Conservation (phyloP, 129 eudicot genomes). For the Oenanthe sinensis region DNA sequence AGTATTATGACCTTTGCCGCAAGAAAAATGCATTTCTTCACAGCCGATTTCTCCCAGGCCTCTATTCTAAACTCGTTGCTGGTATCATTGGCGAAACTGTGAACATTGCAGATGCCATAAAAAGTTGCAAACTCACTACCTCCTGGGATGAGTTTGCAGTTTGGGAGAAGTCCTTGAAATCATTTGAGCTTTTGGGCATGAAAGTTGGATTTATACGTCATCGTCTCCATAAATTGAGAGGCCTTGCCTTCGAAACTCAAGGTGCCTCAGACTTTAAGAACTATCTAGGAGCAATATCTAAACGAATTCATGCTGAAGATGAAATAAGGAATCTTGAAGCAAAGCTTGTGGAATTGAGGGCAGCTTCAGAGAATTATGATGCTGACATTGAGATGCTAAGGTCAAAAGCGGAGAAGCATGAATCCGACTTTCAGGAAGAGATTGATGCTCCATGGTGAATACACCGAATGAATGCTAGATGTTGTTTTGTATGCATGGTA, state of each 20-base stretch:
- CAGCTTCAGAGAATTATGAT: conserved; percentile 26
- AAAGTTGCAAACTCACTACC: conserved; percentile 41
- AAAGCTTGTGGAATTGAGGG: conserved; percentile 43
- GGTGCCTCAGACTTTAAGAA: conserved; percentile 28
- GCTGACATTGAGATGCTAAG: conserved; percentile 29
- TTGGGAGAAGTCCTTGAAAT: conserved; percentile 61
- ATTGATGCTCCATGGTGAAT: conserved; percentile 54
- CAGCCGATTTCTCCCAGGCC: conserved; percentile 38
- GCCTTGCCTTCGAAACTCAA: conserved; percentile 37
- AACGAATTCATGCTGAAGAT: conserved; percentile 13
- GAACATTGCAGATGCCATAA: conserved; percentile 46
- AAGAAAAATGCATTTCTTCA: conserved; percentile 48
- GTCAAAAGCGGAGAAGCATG: conserved; percentile 34
- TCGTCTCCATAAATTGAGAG: conserved; percentile 30
- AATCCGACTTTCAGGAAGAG: conserved; percentile 45
- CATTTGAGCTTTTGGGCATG: conserved; percentile 68
- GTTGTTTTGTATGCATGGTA: not conserved
- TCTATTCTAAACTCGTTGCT: conserved; percentile 40
- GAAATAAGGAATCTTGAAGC: conserved; percentile 39
- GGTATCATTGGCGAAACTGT: conserved; percentile 63
- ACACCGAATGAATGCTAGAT: not conserved
- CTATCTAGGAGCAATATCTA: conserved; percentile 39
- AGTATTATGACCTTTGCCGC: conserved; percentile 52
- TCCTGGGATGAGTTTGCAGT: conserved; percentile 38
- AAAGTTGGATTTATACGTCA: conserved; percentile 56